Percentiles rank a stretch among this genome's conserved stretches.
Evolutionary conservation across 768 basidiomycete species (phyloP).

Genomic region (Leccinum barrowsii): DNA sequence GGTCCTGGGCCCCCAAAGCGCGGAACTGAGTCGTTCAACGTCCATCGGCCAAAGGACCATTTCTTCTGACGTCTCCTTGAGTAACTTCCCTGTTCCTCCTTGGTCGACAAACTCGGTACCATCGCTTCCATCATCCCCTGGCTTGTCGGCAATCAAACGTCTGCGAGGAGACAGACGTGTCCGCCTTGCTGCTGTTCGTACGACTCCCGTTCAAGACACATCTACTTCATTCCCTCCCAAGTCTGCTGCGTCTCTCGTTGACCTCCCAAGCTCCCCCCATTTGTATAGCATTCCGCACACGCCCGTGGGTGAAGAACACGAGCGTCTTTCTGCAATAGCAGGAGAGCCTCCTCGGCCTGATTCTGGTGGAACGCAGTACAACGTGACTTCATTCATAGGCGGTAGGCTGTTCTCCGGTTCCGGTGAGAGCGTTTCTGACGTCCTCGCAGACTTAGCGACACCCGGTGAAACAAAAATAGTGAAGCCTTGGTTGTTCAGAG

Average conservation of each 20-base stretch:
- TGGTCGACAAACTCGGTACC: slow-evolving; percentile 19
- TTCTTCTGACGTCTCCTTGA: slow-evolving; percentile 60
- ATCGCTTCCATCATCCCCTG: slow-evolving; percentile 14
- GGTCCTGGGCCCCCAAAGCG: slow-evolving; percentile 19
- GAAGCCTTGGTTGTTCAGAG: slow-evolving; percentile 1
- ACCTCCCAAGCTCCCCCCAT: slow-evolving; percentile 17
- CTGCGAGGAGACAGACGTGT: slow-evolving; percentile 21
- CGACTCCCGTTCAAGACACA: slow-evolving; percentile 5
- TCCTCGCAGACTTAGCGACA: slow-evolving; percentile 32
- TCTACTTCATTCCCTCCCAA: slow-evolving; percentile 22
- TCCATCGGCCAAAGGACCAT: slow-evolving; percentile 26
- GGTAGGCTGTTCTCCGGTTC: slow-evolving; percentile 28
- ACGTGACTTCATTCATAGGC: slow-evolving; percentile 73
- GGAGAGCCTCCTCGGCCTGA: slow-evolving; percentile 26
- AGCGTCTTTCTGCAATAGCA: slow-evolving; percentile 9
- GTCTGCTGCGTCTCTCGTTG: slow-evolving; percentile 23
- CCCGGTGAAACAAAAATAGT: slow-evolving; percentile 18
- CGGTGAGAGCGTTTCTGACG: slow-evolving; percentile 4
- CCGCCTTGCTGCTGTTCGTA: slow-evolving; percentile 10
- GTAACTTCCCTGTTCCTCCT: slow-evolving; percentile 67
- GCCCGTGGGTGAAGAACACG: slow-evolving; percentile 12
- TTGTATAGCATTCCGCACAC: slow-evolving; percentile 18
- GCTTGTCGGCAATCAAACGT: slow-evolving; percentile 15
- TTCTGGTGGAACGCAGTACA: slow-evolving; percentile 56
- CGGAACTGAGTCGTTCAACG: slow-evolving; percentile 19